A percentile compares a stretch with the other conserved stretches of the same genome.
These are phyloP conservation scores for Microbotryum lychnidis-dioicae DNA, from an alignment of 1,284 basidiomycete species.

Conservation along the genomic window DNA sequence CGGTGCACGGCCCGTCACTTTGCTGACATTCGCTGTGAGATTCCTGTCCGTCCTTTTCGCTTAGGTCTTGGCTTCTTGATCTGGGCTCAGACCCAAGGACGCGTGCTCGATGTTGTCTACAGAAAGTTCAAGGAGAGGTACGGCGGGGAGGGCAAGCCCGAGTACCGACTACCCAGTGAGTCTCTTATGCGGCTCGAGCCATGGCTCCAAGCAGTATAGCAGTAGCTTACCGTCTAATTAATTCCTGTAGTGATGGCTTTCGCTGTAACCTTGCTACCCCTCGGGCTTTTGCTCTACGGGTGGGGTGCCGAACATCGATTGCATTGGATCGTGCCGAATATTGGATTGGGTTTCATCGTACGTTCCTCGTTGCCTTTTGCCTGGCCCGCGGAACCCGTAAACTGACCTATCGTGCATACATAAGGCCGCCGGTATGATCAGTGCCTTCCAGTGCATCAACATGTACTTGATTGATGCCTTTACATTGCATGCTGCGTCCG, in stretches of 20 bases:
- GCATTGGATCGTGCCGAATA: slow-evolving; percentile 53
- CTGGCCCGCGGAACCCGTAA: not conserved
- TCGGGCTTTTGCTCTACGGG: slow-evolving; percentile 56
- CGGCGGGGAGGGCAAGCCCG: slow-evolving; percentile 52
- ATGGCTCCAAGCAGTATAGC: not conserved
- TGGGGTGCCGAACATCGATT: slow-evolving; percentile 53
- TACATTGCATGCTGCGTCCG: slow-evolving; percentile 38
- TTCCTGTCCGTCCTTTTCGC: not conserved
- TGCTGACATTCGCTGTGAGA: slow-evolving; percentile 11
- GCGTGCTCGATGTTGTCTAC: slow-evolving; percentile 50
- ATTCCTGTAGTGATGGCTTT: slow-evolving; percentile 46
- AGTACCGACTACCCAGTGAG: slow-evolving; percentile 48
- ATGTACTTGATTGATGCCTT: slow-evolving; percentile 30
- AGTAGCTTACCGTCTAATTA: slow-evolving; percentile 14
- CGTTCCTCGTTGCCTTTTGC: too few relatives aligned
- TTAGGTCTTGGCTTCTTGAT: slow-evolving; percentile 32
- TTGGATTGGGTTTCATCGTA: slow-evolving; percentile 25
- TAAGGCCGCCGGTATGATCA: slow-evolving; percentile 11
- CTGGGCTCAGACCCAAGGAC: slow-evolving; percentile 52
- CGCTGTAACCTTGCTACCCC: slow-evolving; percentile 49
- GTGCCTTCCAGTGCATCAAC: slow-evolving; percentile 16
- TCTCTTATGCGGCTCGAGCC: slow-evolving; percentile 23
- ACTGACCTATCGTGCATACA: not conserved
- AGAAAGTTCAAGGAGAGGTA: slow-evolving; percentile 48
- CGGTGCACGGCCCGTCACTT: not conserved